A percentile compares a stretch with the other conserved stretches of the same genome.
Evolutionary conservation across 805 yeast genomes (phyloP).

Genomic region (Barnettozyma populi): DNA sequence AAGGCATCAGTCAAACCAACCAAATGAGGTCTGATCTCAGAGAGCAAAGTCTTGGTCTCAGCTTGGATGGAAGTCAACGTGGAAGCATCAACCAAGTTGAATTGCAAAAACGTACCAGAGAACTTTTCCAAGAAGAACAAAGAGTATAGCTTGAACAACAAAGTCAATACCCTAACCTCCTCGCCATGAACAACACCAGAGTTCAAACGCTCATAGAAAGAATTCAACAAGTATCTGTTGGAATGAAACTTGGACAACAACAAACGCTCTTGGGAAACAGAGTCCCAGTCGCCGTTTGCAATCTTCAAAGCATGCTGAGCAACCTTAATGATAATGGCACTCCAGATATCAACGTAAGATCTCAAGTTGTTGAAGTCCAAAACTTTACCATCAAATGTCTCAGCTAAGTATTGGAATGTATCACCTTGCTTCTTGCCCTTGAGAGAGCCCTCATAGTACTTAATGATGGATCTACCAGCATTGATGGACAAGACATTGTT

Average conservation of each 20-base stretch:
- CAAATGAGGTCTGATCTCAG: constrained; percentile 57
- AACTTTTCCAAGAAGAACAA: constrained; percentile 62
- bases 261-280: constrained; percentile 34
- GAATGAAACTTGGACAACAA: constrained; percentile 37
- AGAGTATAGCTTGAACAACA: constrained; percentile 59
- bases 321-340: constrained; percentile 31
- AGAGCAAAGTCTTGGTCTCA: constrained; percentile 41
- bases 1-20: constrained; percentile 81
- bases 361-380: constrained; percentile 19
- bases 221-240: constrained; percentile 30
- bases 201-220: constrained; percentile 26
- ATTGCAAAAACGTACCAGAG: constrained; percentile 67
- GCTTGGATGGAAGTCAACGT: constrained; percentile 39
- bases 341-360: constrained; percentile 26
- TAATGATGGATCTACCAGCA: constrained; percentile 66
- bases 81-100: constrained; percentile 47
- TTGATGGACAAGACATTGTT: constrained; percentile 81
- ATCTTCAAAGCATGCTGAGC: constrained; percentile 27
- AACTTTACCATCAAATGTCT: constrained; percentile 23
- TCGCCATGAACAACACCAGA: constrained; percentile 18
- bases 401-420: constrained; percentile 27
- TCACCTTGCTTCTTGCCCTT: constrained; percentile 30
- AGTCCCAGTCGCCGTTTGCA: constrained; percentile 30
- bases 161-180: constrained; percentile 44
- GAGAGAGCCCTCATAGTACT: constrained; percentile 34